Conservation (phyloP, 768 basidiomycete genomes). For the Phylloporus sp. region DNA sequence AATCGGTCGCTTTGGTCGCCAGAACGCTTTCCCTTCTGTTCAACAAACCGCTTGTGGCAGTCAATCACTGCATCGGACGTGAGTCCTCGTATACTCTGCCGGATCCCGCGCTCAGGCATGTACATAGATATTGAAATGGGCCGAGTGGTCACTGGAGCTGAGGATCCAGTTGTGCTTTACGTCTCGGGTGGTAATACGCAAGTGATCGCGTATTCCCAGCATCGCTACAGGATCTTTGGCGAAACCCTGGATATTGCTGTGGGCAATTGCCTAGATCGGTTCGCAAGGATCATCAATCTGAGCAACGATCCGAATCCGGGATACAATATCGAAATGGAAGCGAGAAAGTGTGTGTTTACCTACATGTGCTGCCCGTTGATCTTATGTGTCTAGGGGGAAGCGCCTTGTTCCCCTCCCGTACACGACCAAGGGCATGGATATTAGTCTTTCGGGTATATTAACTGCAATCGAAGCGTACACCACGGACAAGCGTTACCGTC, state of each 20-base stretch:
- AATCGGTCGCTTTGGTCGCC: constrained; percentile 92
- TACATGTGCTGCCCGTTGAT: not conserved
- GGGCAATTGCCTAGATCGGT: constrained; percentile 96
- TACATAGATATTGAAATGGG: constrained; percentile 96
- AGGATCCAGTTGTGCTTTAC: constrained; percentile 94
- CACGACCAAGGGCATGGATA: constrained; percentile 97
- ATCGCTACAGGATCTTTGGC: constrained; percentile 97
- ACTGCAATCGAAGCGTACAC: constrained; percentile 88
- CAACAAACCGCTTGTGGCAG: constrained; percentile 88
- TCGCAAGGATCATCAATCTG: constrained; percentile 89
- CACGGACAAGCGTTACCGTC: constrained; percentile 76
- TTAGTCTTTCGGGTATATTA: constrained; percentile 92
- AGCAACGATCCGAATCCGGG: constrained; percentile 96
- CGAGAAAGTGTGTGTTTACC: constrained; percentile 64
- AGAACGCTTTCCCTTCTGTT: constrained; percentile 85
- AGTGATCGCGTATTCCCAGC: constrained; percentile 97
- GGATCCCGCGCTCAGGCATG: not conserved
- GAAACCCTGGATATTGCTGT: constrained; percentile 99
- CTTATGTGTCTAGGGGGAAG: constrained; percentile 58
- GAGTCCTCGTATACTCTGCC: constrained; percentile 27
- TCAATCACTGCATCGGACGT: constrained; percentile 99
- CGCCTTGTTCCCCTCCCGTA: constrained; percentile 84
- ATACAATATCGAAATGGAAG: constrained; percentile 95
- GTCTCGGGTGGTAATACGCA: constrained; percentile 99
- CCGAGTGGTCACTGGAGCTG: constrained; percentile 87